A percentile compares a stretch with the other conserved stretches of the same genome.
Evolutionary conservation across 257 asterid species (phyloP).

Genomic region (Nicotiana tomentosiformis): DNA sequence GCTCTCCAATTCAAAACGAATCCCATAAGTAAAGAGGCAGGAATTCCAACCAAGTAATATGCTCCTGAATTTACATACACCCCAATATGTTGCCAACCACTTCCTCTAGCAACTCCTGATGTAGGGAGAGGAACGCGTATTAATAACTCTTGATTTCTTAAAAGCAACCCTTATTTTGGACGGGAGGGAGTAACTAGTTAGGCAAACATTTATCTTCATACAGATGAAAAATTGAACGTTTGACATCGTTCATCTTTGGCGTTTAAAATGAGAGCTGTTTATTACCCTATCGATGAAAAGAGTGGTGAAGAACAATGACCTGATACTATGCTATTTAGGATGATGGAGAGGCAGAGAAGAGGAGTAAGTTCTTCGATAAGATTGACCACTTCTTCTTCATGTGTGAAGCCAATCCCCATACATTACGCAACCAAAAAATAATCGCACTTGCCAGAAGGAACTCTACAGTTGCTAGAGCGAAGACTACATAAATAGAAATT

Average conservation of each 20-base stretch:
- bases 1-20: conserved; percentile 47
- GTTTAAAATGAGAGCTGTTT: no score
- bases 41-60: conserved; percentile 68
- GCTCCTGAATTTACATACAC: conserved; percentile 30
- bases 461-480: conserved; percentile 42
- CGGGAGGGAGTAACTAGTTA: no score
- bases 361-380: conserved; percentile 53
- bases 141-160: not conserved
- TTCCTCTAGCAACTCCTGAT: conserved; percentile 71
- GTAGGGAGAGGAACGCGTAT: not conserved
- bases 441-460: conserved; percentile 31
- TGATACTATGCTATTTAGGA: conserved; percentile 47
- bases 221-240: no score
- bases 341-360: conserved; percentile 44
- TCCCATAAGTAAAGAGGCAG: conserved; percentile 56
- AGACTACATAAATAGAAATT: conserved; percentile 29
- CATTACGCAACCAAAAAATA: conserved; percentile 26
- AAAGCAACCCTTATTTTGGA: no score
- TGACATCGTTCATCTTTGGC: no score
- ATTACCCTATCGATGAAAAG: not conserved
- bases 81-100: conserved; percentile 84
- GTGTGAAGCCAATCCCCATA: conserved; percentile 54
- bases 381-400: conserved; percentile 39
- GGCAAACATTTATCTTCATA: no score
- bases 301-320: conserved; percentile 19